phyloP scores from a whole-genome alignment of 2,329 filamentous ascomycete genomes.

The Periconia sp. region DNA sequence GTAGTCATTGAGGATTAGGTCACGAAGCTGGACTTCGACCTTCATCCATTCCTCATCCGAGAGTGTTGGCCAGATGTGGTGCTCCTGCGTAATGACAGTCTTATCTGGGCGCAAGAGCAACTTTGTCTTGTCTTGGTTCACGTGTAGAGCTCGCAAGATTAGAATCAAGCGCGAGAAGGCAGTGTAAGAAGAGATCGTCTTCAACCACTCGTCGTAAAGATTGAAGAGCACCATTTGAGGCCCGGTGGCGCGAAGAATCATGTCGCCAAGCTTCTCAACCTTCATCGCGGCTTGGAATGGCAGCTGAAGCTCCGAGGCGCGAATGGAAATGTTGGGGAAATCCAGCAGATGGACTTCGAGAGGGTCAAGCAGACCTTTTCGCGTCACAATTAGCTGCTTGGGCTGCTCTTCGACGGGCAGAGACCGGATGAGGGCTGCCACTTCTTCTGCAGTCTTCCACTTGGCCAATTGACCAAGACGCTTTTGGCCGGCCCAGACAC shows the following conservation, averaged over 20 bases:
- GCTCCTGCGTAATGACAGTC: constrained; percentile 96
- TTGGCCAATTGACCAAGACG: constrained; percentile 97
- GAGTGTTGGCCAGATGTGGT: constrained; percentile 97
- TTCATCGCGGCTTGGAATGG: constrained; percentile 99
- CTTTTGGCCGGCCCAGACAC: constrained; percentile 98
- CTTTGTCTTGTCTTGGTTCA: constrained; percentile 99
- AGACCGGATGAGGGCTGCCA: constrained; percentile 93
- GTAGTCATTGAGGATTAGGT: constrained; percentile 97
- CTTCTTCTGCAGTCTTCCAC: constrained; percentile 99
- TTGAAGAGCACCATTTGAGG: constrained; percentile 99
- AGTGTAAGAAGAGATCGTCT: constrained; percentile 97
- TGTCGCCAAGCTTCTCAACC: constrained; percentile 97
- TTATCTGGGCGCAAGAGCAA: constrained; percentile 93
- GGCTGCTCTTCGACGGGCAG: constrained; percentile 97
- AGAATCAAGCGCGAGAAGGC: constrained; percentile 95
- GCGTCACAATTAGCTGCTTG: constrained; percentile 96
- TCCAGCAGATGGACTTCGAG: constrained; percentile 96
- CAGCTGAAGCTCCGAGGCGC: constrained; percentile 93
- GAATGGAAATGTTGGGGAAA: constrained; percentile 98
- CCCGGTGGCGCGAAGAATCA: constrained; percentile 96
- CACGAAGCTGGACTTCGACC: constrained; percentile 94
- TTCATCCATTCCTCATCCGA: constrained; percentile 99
- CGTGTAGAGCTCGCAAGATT: constrained; percentile 91
- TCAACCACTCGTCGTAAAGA: constrained; percentile 97
- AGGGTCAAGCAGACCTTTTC: constrained; percentile 95